Evolutionary conservation across 306 rosid genomes (phyloP).

Genomic region (Mimosa bimucronata): DNA sequence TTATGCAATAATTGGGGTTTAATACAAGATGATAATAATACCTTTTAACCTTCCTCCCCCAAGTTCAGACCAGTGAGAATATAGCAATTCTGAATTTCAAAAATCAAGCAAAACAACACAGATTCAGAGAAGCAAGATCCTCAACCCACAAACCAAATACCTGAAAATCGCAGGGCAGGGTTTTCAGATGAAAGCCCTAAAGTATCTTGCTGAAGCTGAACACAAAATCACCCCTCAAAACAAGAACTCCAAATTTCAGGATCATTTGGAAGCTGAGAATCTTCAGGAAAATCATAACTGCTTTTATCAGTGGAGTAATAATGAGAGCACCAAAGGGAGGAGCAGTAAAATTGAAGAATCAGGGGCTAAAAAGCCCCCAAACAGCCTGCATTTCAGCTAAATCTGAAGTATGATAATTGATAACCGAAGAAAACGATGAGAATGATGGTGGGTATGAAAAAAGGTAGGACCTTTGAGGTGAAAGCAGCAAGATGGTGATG

Average conservation of each 20-base stretch:
- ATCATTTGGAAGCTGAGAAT: conserved; percentile 45
- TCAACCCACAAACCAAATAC: conserved; percentile 52
- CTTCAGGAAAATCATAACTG: conserved; percentile 62
- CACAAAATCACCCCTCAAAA: conserved; percentile 34
- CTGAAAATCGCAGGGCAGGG: conserved; percentile 43
- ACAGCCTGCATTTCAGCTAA: conserved; percentile 46
- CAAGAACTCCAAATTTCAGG: conserved; percentile 34
- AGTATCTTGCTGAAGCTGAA: conserved; percentile 18
- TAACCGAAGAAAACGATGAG: conserved; percentile 36
- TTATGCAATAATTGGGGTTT: conserved; percentile 24
- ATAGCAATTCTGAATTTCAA: conserved; percentile 11
- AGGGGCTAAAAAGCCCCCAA: conserved; percentile 37
- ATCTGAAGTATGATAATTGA: conserved; percentile 46
- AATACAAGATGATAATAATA: conserved; percentile 20
- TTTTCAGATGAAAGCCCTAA: conserved; percentile 33
- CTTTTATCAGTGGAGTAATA: conserved; percentile 21
- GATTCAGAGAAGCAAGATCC: conserved; percentile 53
- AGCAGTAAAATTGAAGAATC: conserved; percentile 25
- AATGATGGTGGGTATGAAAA: neutral
- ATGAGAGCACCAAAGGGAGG: conserved; percentile 33
- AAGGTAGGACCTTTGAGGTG: neutral
- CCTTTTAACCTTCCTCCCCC: conserved; percentile 36
- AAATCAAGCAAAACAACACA: conserved; percentile 26
- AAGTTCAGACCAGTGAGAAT: conserved; percentile 12
- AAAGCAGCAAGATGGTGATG: neutral